Evolutionary conservation across 345 rosid genomes (phyloP), one percentile per base, ranked within the genome.

Genomic region (Sisymbrium altissimum): DNA sequence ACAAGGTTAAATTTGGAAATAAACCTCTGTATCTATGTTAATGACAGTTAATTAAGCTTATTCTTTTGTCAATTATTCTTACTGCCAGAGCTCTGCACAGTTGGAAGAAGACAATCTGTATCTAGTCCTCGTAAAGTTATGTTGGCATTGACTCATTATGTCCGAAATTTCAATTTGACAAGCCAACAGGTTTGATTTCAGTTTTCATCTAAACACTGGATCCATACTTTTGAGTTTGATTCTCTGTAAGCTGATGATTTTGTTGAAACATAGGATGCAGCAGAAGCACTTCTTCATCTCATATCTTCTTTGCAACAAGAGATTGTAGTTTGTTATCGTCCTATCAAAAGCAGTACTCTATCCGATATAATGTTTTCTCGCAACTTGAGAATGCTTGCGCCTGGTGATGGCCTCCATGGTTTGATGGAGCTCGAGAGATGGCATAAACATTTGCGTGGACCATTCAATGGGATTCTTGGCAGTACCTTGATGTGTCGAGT

Each of bases 281-380:
- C 84, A 21, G 97, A 94, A 87, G 98, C 97, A 18, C 81, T 94
- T 76, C 91, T 88, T 84, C 95, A 86, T 82, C 82, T 94, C 11
- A 76, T 88, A 29, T 86, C 89, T 40, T 89, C 95, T 65, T 70
- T 94, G 78, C 87, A 93, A 81, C 84, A 87, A 73, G 95, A 94
- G 83, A 79, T 84, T 73, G 80, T 83, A 1, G 83, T 81, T 71
- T 81, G 74, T 70, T 91, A 88, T 55, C 79, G 70, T 75, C 86
- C 86, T 43, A 60, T 14, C 70, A 82, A 66, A 68, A 79, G 56
- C 75, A 40, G 72, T 73, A 71, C 87, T 55, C 67, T 94, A 13
- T 81, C 81, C 5, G 81, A 84, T 68, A 68, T 82, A 63, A 70
- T 79, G 69, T 72, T 81, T 35, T 78, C 83, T 64, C 66, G 80